Percentiles rank a stretch among this genome's conserved stretches.
Conservation (phyloP, 164 flowering plant species). For the Vitis riparia region DNA sequence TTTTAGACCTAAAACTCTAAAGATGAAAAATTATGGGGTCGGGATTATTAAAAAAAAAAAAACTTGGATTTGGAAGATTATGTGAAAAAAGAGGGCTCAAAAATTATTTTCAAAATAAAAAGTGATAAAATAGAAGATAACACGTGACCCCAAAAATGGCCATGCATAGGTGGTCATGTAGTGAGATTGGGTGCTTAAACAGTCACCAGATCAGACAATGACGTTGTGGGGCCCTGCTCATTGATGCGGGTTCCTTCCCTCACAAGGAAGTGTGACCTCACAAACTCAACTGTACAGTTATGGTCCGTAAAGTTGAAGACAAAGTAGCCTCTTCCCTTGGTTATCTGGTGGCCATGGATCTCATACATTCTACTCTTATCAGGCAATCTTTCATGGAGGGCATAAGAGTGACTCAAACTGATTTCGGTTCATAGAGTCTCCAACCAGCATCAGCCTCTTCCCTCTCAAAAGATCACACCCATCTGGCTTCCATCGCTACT, state of each 20-base stretch:
- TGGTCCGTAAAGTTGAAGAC: constrained; percentile 83
- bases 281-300: constrained; percentile 78
- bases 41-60: too few relatives aligned
- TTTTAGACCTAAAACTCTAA: too few relatives aligned
- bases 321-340: constrained; percentile 85
- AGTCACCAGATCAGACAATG: too few relatives aligned
- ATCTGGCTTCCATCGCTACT: constrained; percentile 91
- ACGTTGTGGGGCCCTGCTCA: constrained; percentile 31
- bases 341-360: constrained; percentile 72
- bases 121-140: too few relatives aligned
- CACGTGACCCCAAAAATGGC: too few relatives aligned
- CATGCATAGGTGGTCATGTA: too few relatives aligned
- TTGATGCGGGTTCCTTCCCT: constrained; percentile 74
- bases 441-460: constrained; percentile 85
- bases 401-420: constrained; percentile 94
- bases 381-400: constrained; percentile 64
- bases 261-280: constrained; percentile 92
- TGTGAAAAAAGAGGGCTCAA: too few relatives aligned
- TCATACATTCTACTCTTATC: constrained; percentile 84
- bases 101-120: too few relatives aligned
- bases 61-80: too few relatives aligned
- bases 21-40: too few relatives aligned
- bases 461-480: constrained; percentile 87
- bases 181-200: too few relatives aligned
- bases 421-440: constrained; percentile 96